These are phyloP conservation scores for Turritis glabra DNA, from an alignment of 345 rosid genomes.

Conservation along the genomic window DNA sequence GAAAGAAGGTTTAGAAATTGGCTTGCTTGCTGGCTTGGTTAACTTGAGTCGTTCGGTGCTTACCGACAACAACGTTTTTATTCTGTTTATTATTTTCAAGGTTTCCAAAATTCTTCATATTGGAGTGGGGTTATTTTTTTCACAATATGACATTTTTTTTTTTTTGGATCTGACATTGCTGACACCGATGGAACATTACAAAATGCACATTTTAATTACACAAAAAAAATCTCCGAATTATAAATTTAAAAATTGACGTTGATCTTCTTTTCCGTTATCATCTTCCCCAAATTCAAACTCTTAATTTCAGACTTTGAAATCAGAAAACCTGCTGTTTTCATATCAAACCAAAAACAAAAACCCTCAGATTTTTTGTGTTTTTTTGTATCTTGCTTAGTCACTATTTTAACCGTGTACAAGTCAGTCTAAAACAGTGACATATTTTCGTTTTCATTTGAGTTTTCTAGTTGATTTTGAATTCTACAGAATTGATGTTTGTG, in stretches of 20 bases:
- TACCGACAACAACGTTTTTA: slow-evolving; percentile 34
- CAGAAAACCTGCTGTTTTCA: neutral
- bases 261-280: no score
- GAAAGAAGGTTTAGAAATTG: slow-evolving; percentile 22
- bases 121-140: neutral
- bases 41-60: slow-evolving; percentile 13
- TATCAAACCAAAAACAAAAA: no score
- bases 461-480: neutral
- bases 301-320: no score
- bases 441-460: no score
- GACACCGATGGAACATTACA: neutral
- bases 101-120: neutral
- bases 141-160: neutral
- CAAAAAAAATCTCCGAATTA: neutral
- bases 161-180: neutral
- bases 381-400: neutral
- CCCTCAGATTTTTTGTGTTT: neutral
- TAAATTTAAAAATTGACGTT: no score
- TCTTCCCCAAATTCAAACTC: no score
- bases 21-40: slow-evolving; percentile 34
- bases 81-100: neutral
- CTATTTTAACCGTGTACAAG: neutral
- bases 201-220: neutral
- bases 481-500: neutral
- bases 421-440: neutral